Evolutionary conservation across 257 asterid genomes (phyloP), one percentile per base, ranked within the genome.

Genomic region (Lavandula angustifolia): DNA sequence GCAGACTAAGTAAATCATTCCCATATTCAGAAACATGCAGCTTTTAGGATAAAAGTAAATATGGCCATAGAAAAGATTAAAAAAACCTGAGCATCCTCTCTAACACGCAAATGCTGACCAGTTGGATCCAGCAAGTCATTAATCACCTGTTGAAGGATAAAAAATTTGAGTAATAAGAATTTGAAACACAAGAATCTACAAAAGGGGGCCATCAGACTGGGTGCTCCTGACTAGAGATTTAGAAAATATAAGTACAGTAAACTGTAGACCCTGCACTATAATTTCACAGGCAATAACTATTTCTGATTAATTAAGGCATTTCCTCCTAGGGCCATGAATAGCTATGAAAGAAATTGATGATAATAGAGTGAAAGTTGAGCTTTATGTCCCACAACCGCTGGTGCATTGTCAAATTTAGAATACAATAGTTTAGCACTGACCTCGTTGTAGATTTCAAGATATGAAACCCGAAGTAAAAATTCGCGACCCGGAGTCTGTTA

Each of bases 81-180:
- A 68, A 52, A 71, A 62, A 94, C 99, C 99, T 94, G 99, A 10
- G 88, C 82, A 77, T 94, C 99, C 79, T 94, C 99, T 80, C 99
- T 84, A 69, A 94, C 87, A 41, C 98, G 98, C 80, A 94, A 81
- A 81, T 94, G 88, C 70, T 94, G 99, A 59, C 96, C 98, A 62
- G 96, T 88, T 53, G 99, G 99, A 77, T 94, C 96, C 81, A 94
- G 89, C 83, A 94, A 81, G 79, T 91, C 99, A 73, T 94, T 94
- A 44, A 94, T 86, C 81, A 94, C 95, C 99, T 94, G 85, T 67
- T 43, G 77, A 43, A 46, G 54, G 56, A 67, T 35, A 62, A 29
- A 35, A 60, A 64, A 70, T 27, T 60, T 40, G 11, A n/a, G 50
- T 33, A 17, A 22, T 16, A 9, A n/a, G 63, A 22, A 27, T 9